Conservation (phyloP, 306 rosid species). For the Abrus pulchellus region DNA sequence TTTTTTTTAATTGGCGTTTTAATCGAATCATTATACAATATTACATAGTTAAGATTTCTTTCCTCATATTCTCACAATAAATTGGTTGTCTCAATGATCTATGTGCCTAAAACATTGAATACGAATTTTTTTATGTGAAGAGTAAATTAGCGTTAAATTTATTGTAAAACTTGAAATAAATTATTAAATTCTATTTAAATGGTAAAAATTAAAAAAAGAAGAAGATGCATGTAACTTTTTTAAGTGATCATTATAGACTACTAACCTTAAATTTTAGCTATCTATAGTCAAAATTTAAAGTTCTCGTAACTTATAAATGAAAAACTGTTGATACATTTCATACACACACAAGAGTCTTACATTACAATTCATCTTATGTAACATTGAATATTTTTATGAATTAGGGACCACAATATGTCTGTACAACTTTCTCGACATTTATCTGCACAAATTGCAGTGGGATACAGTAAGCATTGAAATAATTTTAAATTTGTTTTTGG, state of each 20-base stretch:
- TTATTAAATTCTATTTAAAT: too few relatives aligned
- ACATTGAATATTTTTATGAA: constrained; percentile 28
- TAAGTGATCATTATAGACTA: too few relatives aligned
- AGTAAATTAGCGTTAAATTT: neutral
- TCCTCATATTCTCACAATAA: neutral
- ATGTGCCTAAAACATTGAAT: neutral
- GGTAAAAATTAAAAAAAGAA: too few relatives aligned
- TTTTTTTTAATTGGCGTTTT: neutral
- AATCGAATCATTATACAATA: neutral
- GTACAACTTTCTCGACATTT: constrained; percentile 86
- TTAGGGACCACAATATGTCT: constrained; percentile 97
- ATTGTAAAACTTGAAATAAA: too few relatives aligned
- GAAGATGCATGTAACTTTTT: too few relatives aligned
- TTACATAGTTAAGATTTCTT: neutral
- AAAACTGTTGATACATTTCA: too few relatives aligned
- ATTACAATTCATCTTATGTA: neutral
- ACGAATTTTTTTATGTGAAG: neutral
- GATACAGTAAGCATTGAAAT: constrained; percentile 72
- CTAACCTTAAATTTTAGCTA: too few relatives aligned
- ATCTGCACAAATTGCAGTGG: constrained; percentile 97
- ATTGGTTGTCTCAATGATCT: neutral
- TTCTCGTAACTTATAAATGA: too few relatives aligned
- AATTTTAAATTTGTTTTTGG: neutral
- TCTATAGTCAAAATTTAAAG: too few relatives aligned
- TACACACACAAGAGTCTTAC: neutral